Percentiles rank a stretch among this genome's conserved stretches.
phyloP scores from a whole-genome alignment of 1,139 yeast species.

The Saccharomycopsis phalli region DNA sequence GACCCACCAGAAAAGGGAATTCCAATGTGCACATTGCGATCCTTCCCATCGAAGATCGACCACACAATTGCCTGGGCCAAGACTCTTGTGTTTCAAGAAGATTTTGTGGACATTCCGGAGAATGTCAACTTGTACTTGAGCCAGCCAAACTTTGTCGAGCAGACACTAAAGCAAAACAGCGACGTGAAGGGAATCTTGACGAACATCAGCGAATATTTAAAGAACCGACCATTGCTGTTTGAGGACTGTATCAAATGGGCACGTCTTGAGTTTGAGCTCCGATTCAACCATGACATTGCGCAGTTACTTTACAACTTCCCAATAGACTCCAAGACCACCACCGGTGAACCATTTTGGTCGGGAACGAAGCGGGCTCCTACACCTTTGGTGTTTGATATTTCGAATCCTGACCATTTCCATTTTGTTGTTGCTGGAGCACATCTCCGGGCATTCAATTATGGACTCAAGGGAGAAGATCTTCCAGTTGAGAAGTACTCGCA shows the following conservation, averaged over 20 bases:
- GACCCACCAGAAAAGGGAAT: slow-evolving; percentile 98
- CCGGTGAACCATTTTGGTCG: slow-evolving; percentile 95
- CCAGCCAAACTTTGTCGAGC: slow-evolving; percentile 89
- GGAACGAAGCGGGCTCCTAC: slow-evolving; percentile 96
- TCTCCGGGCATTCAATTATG: slow-evolving; percentile 82
- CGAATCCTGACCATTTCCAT: slow-evolving; percentile 68
- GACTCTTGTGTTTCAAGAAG: slow-evolving; percentile 79
- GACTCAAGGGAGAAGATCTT: slow-evolving; percentile 47
- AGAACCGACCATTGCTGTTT: slow-evolving; percentile 76
- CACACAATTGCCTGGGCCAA: slow-evolving; percentile 99
- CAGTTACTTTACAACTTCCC: slow-evolving; percentile 94
- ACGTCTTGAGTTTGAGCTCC: slow-evolving; percentile 75
- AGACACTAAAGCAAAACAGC: slow-evolving; percentile 73
- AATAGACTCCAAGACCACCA: slow-evolving; percentile 79
- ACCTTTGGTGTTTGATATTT: slow-evolving; percentile 67
- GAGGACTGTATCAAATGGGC: slow-evolving; percentile 97
- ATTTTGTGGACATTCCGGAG: slow-evolving; percentile 82
- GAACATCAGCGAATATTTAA: slow-evolving; percentile 63
- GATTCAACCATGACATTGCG: slow-evolving; percentile 75
- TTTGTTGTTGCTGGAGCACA: slow-evolving; percentile 87
- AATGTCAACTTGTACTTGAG: slow-evolving; percentile 84
- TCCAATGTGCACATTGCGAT: slow-evolving; percentile 92
- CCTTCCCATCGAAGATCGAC: slow-evolving; percentile 96
- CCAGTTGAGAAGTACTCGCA: slow-evolving; percentile 35
- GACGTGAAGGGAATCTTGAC: slow-evolving; percentile 84